phyloP scores from a whole-genome alignment of 768 basidiomycete species.

The Naganishia onofrii region DNA sequence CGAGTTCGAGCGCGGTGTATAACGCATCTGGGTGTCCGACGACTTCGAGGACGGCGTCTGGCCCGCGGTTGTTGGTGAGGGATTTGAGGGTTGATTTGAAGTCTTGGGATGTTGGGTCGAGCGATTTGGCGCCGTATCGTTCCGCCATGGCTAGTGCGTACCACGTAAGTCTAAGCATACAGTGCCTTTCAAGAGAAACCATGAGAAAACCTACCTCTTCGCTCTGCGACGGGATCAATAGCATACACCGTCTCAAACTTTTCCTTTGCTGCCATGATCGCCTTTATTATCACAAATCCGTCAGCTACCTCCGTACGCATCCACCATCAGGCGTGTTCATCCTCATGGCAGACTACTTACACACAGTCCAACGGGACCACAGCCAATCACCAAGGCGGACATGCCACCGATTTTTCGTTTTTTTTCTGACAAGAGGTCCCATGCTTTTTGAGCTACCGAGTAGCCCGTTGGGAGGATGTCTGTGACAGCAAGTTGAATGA shows the following conservation, averaged over 20 bases:
- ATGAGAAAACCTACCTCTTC: conserved; percentile 21
- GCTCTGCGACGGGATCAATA: conserved; percentile 34
- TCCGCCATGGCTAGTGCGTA: conserved; percentile 40
- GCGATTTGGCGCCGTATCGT: conserved; percentile 50
- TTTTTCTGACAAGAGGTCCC: conserved; percentile 40
- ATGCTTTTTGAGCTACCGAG: conserved; percentile 44
- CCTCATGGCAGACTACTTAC: conserved; percentile 9
- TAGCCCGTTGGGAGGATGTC: conserved; percentile 52
- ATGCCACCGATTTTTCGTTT: conserved; percentile 35
- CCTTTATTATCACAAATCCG: no score
- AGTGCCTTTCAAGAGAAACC: not conserved
- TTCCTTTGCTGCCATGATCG: conserved; percentile 48
- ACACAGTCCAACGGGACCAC: conserved; percentile 49
- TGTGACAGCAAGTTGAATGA: conserved; percentile 11
- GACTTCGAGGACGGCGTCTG: conserved; percentile 52
- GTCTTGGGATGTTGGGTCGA: conserved; percentile 33
- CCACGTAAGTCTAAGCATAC: not conserved
- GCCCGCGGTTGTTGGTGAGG: conserved; percentile 45
- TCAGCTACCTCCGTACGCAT: no score
- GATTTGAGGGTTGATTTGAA: conserved; percentile 34
- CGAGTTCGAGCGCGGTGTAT: conserved; percentile 44
- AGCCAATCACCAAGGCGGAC: conserved; percentile 49
- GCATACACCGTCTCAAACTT: conserved; percentile 49
- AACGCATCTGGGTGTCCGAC: conserved; percentile 49
- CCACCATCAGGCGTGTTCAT: no score